Conservation (phyloP, 2,329 filamentous ascomycete genomes). For the Mycosphaerella arachidis region DNA sequence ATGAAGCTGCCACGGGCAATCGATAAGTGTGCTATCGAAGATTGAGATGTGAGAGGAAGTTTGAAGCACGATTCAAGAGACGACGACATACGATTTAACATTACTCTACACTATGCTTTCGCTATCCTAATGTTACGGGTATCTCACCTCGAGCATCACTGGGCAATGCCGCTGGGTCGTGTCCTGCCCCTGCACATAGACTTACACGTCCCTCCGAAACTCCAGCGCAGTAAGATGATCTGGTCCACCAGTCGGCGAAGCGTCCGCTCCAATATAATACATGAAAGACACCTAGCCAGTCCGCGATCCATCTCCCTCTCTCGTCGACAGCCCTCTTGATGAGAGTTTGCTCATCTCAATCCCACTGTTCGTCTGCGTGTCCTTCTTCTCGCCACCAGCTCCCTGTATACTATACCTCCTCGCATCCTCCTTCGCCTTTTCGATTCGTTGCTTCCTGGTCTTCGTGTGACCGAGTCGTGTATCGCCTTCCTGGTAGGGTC, state of each 20-base stretch:
- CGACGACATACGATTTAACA: background rate
- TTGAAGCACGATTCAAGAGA: too few relatives aligned
- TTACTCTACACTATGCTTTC: background rate
- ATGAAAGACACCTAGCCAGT: background rate
- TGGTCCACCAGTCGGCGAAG: background rate
- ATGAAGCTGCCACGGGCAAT: too few relatives aligned
- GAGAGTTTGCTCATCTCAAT: background rate
- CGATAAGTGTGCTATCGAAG: background rate
- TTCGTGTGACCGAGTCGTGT: conserved; percentile 64
- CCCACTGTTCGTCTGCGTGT: background rate
- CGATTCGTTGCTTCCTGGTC: conserved; percentile 8
- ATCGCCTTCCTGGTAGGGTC: conserved; percentile 70
- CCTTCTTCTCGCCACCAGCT: background rate
- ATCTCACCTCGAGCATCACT: background rate
- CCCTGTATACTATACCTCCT: background rate
- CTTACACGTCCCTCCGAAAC: background rate
- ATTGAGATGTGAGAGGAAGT: background rate
- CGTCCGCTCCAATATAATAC: background rate
- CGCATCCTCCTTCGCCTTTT: conserved; percentile 5
- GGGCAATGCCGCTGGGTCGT: background rate
- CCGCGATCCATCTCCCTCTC: background rate
- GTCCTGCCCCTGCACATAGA: background rate
- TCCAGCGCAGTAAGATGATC: background rate
- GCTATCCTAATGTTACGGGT: background rate
- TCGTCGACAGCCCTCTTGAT: background rate